phyloP scores from a whole-genome alignment of 352 stramenopile genomes.

The Globisporangium nodosum region DNA sequence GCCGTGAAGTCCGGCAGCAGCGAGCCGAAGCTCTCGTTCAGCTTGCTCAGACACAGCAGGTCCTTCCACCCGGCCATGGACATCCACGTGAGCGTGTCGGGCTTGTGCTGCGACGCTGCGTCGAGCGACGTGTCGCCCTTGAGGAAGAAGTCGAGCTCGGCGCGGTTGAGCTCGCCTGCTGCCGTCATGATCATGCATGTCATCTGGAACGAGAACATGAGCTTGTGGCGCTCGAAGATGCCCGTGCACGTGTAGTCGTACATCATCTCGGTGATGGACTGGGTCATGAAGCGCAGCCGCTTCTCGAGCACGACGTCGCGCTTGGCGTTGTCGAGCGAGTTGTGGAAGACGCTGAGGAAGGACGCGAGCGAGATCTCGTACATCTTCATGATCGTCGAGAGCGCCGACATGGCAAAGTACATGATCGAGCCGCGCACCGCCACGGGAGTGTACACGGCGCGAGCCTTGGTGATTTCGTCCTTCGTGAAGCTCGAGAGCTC shows the following conservation, averaged over 20 bases:
- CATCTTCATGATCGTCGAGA: constrained; percentile 94
- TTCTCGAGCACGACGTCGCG: constrained; percentile 89
- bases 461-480: constrained; percentile 90
- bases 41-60: constrained; percentile 73
- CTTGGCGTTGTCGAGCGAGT: constrained; percentile 87
- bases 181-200: constrained; percentile 94
- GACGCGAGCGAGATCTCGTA: constrained; percentile 93
- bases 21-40: constrained; percentile 59
- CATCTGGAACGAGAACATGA: constrained; percentile 97
- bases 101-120: constrained; percentile 55
- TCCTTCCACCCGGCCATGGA: constrained; percentile 91
- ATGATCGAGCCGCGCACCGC: constrained; percentile 90
- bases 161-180: constrained; percentile 73
- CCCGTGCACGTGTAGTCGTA: constrained; percentile 97
- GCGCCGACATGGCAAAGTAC: constrained; percentile 91
- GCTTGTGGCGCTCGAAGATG: constrained; percentile 97
- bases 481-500: constrained; percentile 92
- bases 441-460: constrained; percentile 89
- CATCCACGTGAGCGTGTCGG: constrained; percentile 82
- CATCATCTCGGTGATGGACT: constrained; percentile 90
- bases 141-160: constrained; percentile 94
- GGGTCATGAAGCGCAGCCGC: constrained; percentile 84
- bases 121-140: constrained; percentile 95
- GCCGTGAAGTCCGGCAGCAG: constrained; percentile 47
- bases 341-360: constrained; percentile 91